phyloP scores from a whole-genome alignment of 768 basidiomycete genomes.

The Suillus cothurnatus region DNA sequence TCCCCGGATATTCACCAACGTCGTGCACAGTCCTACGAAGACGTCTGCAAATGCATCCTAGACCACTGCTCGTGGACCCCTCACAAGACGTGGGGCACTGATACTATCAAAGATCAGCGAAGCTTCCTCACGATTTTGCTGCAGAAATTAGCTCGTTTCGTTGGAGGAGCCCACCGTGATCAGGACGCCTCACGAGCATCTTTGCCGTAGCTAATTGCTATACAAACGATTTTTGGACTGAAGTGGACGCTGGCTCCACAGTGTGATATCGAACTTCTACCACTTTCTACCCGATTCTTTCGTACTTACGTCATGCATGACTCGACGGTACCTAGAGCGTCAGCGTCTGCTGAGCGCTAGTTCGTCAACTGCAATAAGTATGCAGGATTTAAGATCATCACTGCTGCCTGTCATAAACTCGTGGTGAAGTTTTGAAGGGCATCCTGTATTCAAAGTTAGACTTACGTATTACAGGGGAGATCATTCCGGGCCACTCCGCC shows the following conservation, averaged over 20 bases:
- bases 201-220: background rate
- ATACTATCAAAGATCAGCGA: slow-evolving; percentile 1
- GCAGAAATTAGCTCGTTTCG: background rate
- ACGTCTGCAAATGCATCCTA: background rate
- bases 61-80: background rate
- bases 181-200: background rate
- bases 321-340: background rate
- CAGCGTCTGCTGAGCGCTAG: too few relatives aligned
- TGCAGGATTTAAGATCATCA: background rate
- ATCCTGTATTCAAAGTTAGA: too few relatives aligned
- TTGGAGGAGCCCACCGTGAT: background rate
- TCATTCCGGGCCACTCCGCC: background rate
- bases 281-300: background rate
- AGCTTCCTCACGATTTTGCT: background rate
- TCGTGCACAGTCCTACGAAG: slow-evolving; percentile 1
- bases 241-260: background rate
- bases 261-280: background rate
- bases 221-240: background rate
- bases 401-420: too few relatives aligned
- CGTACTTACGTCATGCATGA: background rate
- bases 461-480: background rate
- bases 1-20: slow-evolving; percentile 1
- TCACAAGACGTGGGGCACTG: background rate
- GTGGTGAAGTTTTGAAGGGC: too few relatives aligned
- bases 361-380: background rate